These are phyloP conservation scores for Oleoguttula mirabilis DNA, from an alignment of 495 filamentous ascomycete species.

Conservation along the genomic window DNA sequence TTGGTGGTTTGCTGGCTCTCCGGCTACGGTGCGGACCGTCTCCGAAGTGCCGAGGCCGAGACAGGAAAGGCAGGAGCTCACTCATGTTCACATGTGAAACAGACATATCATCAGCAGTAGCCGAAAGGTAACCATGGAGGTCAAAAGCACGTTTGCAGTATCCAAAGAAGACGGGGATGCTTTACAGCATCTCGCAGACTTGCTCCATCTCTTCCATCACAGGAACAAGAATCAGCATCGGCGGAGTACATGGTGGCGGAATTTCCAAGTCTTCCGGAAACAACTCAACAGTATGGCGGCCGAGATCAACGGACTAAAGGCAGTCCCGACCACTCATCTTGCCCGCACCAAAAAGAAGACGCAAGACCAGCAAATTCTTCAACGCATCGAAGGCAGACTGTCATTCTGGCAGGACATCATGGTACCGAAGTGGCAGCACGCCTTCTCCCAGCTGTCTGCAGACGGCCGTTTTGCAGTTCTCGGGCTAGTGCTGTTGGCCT, in stretches of 20 bases:
- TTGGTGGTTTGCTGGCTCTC: too few species aligned
- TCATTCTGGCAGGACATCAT: conserved; percentile 15
- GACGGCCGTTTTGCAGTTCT: conserved; percentile 19
- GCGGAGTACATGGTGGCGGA: conserved; percentile 22
- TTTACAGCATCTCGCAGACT: conserved; percentile 11
- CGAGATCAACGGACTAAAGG: background rate
- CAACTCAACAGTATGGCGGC: conserved; percentile 3
- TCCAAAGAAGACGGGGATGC: too few species aligned
- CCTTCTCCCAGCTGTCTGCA: conserved; percentile 18
- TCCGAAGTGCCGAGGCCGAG: too few species aligned
- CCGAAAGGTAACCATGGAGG: too few species aligned
- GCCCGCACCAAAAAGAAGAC: conserved; percentile 7
- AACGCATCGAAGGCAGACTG: conserved; percentile 1
- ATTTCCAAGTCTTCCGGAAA: conserved; percentile 17
- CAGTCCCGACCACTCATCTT: conserved; percentile 9
- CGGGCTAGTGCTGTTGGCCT: conserved; percentile 15
- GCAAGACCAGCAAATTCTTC: background rate
- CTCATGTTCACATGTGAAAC: too few species aligned
- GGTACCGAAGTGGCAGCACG: conserved; percentile 19
- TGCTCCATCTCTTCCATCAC: conserved; percentile 22
- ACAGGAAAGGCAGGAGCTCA: too few species aligned
- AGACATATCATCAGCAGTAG: too few species aligned
- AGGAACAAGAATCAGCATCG: conserved; percentile 27
- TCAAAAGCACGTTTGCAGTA: too few species aligned
- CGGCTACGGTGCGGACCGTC: too few species aligned